Percentiles rank a stretch among this genome's conserved stretches.
Conservation (phyloP, 2,329 filamentous ascomycete species). For the Aspergillus sp. region DNA sequence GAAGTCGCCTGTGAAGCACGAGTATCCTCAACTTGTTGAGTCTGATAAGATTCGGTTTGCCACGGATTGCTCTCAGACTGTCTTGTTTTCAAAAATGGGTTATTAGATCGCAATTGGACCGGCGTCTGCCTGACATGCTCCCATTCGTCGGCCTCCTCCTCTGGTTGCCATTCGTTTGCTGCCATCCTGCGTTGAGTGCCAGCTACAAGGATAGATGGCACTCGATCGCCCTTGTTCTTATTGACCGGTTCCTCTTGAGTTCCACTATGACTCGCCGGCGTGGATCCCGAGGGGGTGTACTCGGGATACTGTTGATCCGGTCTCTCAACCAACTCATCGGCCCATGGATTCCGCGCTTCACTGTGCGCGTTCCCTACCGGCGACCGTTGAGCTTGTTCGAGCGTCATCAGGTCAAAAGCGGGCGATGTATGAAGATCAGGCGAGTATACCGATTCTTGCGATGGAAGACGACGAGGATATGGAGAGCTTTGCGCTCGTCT, state of each 20-base stretch:
- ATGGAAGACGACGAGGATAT: conserved; percentile 18
- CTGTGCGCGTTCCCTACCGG: conserved; percentile 24
- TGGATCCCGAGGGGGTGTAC: conserved; percentile 5
- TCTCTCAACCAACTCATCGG: conserved; percentile 22
- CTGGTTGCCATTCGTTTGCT: conserved; percentile 16
- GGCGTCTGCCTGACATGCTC: conserved; percentile 16
- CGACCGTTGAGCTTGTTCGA: conserved; percentile 32
- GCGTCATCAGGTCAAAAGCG: conserved; percentile 31
- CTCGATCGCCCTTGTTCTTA: conserved; percentile 8
- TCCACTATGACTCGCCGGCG: conserved; percentile 2
- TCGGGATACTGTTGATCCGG: conserved; percentile 8
- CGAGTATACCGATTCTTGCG: conserved; percentile 29
- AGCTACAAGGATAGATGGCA: conserved; percentile 17
- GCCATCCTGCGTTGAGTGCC: conserved; percentile 15
- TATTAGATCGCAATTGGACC: conserved; percentile 32
- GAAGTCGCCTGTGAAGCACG: conserved; percentile 17
- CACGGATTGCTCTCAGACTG: conserved; percentile 15
- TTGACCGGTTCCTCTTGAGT: conserved; percentile 1
- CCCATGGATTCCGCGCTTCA: conserved; percentile 25
- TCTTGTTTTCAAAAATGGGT: conserved; percentile 31
- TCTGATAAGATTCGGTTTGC: conserved; percentile 11
- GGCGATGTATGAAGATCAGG: conserved; percentile 33
- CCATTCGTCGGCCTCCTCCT: conserved; percentile 8
- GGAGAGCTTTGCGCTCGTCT: conserved; percentile 22
- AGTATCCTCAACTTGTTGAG: conserved; percentile 4